These are phyloP conservation scores for Immersiporthe knoxdaviesiana DNA, from an alignment of 2,329 filamentous ascomycete genomes.

Conservation along the genomic window DNA sequence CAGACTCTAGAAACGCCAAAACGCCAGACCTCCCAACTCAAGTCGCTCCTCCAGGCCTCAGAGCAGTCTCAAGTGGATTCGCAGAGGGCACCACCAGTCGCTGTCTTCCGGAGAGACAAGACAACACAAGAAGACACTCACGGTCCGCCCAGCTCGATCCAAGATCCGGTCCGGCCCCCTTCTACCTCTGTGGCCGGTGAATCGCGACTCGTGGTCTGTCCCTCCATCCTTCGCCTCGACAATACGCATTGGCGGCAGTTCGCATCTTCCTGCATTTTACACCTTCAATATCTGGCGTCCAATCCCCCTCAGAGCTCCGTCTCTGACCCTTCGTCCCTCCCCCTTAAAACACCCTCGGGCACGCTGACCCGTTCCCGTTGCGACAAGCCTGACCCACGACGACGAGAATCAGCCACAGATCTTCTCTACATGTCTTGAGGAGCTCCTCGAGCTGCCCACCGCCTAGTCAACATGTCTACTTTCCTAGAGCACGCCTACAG, in stretches of 20 bases:
- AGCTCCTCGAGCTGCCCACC: constrained; percentile 28
- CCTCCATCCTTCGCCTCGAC: neutral
- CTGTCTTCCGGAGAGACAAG: neutral
- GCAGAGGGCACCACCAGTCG: neutral
- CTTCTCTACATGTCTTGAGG: constrained; percentile 20
- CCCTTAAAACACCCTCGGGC: neutral
- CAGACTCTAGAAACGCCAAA: constrained; percentile 9
- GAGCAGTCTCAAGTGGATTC: neutral
- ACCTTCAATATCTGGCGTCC: neutral
- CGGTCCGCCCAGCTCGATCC: neutral
- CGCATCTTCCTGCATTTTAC: neutral
- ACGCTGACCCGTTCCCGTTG: neutral
- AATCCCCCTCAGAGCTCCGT: neutral
- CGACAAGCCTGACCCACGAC: constrained; percentile 1
- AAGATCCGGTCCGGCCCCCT: neutral
- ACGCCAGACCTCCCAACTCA: neutral
- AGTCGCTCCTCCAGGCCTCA: neutral
- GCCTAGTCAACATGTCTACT: constrained; percentile 74
- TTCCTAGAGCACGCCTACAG: constrained; percentile 96
- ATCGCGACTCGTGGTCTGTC: neutral
- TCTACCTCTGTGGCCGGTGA: constrained; percentile 8
- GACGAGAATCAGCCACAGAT: neutral
- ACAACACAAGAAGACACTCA: neutral
- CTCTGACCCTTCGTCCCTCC: neutral
- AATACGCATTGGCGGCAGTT: neutral